Evolutionary conservation across 140 eudicot species (phyloP).

Genomic region (Bidens hawaiensis): DNA sequence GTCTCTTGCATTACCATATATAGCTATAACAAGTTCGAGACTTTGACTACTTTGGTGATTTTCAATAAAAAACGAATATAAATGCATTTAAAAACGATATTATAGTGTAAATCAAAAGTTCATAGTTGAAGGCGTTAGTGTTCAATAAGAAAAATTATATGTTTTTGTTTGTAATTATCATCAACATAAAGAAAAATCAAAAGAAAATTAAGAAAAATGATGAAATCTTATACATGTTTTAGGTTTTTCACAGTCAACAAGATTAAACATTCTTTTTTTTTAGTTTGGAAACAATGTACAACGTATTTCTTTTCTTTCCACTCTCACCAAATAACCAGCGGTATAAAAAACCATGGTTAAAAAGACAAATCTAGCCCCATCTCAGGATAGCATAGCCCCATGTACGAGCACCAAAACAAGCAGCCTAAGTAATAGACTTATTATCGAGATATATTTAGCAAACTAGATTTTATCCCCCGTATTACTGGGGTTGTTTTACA

Average conservation of each 20-base stretch:
- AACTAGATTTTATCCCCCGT: too few relatives aligned
- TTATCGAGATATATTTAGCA: too few relatives aligned
- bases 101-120: conserved; percentile 63
- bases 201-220: conserved; percentile 9
- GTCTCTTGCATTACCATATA: too few relatives aligned
- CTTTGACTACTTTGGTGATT: too few relatives aligned
- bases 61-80: too few relatives aligned
- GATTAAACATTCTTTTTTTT: too few relatives aligned
- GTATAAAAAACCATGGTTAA: conserved; percentile 20
- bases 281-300: conserved; percentile 28
- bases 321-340: conserved; percentile 23
- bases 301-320: conserved; percentile 18
- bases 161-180: conserved; percentile 10
- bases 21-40: too few relatives aligned
- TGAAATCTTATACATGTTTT: conserved; percentile 16
- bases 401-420: conserved; percentile 96
- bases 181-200: background rate
- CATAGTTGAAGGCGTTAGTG: conserved; percentile 37
- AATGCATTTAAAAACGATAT: conserved; percentile 84
- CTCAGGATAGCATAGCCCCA: conserved; percentile 90
- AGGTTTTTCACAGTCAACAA: conserved; percentile 21
- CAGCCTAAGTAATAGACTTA: too few relatives aligned
- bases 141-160: conserved; percentile 4
- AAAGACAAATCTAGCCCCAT: conserved; percentile 56
- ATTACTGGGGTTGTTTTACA: too few relatives aligned